These are phyloP conservation scores for Cokeromyces recurvatus DNA, from an alignment of 371 early-diverging fungal species.

Conservation along the genomic window DNA sequence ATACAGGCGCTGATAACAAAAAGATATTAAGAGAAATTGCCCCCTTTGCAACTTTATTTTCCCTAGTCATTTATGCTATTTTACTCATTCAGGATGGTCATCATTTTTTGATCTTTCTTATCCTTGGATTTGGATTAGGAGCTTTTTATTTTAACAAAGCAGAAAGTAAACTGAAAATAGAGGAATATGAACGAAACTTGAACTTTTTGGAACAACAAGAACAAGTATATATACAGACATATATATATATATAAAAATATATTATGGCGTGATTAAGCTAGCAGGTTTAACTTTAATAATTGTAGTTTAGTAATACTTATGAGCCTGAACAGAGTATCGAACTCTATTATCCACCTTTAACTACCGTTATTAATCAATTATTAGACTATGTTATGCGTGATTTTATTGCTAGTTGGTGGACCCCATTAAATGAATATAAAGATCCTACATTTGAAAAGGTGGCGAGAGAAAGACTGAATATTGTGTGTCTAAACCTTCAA, in stretches of 20 bases:
- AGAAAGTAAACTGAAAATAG: not conserved
- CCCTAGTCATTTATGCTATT: too few relatives aligned
- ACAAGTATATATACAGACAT: not conserved
- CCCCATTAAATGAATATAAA: conserved; percentile 23
- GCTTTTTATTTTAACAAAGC: conserved; percentile 12
- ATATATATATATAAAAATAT: not conserved
- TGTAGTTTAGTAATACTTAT: conserved; percentile 6
- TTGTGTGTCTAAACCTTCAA: conserved; percentile 27
- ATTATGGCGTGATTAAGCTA: too few relatives aligned
- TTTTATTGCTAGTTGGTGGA: conserved; percentile 52
- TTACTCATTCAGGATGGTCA: too few relatives aligned
- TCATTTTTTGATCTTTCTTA: conserved; percentile 21
- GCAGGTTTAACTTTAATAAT: too few relatives aligned
- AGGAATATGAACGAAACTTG: not conserved
- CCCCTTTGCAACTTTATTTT: too few relatives aligned
- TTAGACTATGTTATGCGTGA: conserved; percentile 42
- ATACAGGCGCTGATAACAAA: too few relatives aligned
- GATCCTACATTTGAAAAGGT: conserved; percentile 25
- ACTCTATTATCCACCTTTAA: conserved; percentile 33
- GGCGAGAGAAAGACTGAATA: conserved; percentile 29
- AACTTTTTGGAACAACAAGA: not conserved
- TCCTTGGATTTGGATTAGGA: conserved; percentile 24
- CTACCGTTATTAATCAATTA: conserved; percentile 27
- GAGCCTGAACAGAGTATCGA: conserved; percentile 6
- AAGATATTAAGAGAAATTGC: too few relatives aligned